Evolutionary conservation across 1,284 basidiomycete species (phyloP).

Genomic region (Leccinum huronense): DNA sequence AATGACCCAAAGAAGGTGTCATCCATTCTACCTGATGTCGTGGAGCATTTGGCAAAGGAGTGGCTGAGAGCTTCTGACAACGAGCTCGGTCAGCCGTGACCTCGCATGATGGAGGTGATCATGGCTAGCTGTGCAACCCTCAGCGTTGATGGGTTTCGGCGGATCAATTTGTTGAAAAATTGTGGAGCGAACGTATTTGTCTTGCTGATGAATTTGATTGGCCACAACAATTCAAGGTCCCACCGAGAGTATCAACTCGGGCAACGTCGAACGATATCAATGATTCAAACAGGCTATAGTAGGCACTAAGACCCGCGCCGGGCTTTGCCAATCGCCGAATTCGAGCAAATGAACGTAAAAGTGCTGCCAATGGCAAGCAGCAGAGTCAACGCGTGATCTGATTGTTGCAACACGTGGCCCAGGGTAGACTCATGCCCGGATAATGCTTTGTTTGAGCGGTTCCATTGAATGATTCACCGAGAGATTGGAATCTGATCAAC

Average conservation of each 20-base stretch:
- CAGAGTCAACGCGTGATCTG: neutral
- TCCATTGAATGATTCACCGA: neutral
- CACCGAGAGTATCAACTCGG: neutral
- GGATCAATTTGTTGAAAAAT: neutral
- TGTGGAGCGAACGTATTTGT: neutral
- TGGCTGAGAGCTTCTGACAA: slow-evolving; percentile 70
- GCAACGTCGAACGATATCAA: neutral
- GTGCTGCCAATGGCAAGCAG: neutral
- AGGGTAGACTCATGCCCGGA: neutral
- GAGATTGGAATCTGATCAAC: neutral
- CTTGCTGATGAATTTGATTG: neutral
- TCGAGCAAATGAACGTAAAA: neutral
- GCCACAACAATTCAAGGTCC: neutral
- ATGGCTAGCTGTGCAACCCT: neutral
- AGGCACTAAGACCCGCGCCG: neutral
- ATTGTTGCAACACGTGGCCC: neutral
- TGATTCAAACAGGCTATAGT: neutral
- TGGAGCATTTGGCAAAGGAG: slow-evolving; percentile 55
- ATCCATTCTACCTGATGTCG: slow-evolving; percentile 49
- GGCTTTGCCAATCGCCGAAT: neutral
- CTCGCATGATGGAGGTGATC: neutral
- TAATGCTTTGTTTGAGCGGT: neutral
- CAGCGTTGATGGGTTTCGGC: neutral
- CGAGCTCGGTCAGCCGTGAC: slow-evolving; percentile 46
- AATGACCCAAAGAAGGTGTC: slow-evolving; percentile 44